These are phyloP conservation scores for Moricandia moricandioides DNA, from an alignment of 345 rosid species.

Conservation along the genomic window DNA sequence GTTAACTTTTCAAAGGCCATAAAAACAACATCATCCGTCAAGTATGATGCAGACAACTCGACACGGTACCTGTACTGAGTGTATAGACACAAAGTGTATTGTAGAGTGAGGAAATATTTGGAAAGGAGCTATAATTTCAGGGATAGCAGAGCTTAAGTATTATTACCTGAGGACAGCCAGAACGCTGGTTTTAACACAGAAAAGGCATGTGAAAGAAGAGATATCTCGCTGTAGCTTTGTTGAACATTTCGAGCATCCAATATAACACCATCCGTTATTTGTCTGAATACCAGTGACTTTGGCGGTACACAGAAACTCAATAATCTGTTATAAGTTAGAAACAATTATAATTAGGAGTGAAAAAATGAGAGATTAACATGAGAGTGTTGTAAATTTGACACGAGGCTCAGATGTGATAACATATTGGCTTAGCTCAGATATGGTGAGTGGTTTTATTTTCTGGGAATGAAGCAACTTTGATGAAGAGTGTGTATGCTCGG, in stretches of 20 bases:
- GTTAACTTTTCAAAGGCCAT: background rate
- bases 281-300: background rate
- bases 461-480: background rate
- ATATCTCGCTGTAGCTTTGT: background rate
- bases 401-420: background rate
- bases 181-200: background rate
- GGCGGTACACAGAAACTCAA: background rate
- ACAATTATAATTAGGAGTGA: background rate
- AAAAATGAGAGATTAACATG: background rate
- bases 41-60: background rate
- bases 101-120: background rate
- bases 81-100: background rate
- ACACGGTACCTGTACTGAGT: background rate
- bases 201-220: background rate
- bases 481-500: background rate
- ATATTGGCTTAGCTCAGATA: background rate
- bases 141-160: background rate
- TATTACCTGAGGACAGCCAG: background rate
- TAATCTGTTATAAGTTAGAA: background rate
- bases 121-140: background rate
- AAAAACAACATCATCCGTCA: background rate
- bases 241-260: background rate
- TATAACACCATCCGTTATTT: background rate
- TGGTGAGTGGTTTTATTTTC: background rate
- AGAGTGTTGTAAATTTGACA: background rate